phyloP scores from a whole-genome alignment of 768 basidiomycete species.

The Lactarius indigo region DNA sequence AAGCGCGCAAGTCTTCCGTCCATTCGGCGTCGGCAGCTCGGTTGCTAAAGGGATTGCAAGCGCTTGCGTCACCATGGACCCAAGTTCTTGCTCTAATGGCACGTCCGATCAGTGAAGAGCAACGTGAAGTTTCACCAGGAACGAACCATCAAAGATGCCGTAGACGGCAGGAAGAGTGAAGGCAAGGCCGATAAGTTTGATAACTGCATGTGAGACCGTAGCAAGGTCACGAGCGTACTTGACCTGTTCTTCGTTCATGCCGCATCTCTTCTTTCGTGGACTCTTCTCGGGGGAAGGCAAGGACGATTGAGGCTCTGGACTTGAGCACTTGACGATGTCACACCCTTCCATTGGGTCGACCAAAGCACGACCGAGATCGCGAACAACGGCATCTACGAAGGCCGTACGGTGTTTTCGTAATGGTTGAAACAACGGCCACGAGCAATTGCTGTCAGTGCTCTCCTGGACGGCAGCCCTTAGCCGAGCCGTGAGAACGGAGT shows the following conservation, averaged over 20 bases:
- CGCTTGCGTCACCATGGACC: slow-evolving; percentile 55
- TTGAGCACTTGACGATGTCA: slow-evolving; percentile 6
- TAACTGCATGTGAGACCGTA: slow-evolving; percentile 65
- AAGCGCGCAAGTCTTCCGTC: slow-evolving; percentile 81
- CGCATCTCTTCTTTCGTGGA: slow-evolving; percentile 58
- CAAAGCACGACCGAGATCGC: slow-evolving; percentile 65
- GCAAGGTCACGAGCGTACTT: slow-evolving; percentile 79
- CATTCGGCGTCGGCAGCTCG: slow-evolving; percentile 73
- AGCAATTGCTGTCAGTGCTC: slow-evolving; percentile 52
- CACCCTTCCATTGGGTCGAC: slow-evolving; percentile 46
- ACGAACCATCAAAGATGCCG: slow-evolving; percentile 58
- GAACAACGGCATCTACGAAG: slow-evolving; percentile 57
- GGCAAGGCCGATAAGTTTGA: slow-evolving; percentile 59
- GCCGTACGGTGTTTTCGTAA: slow-evolving; percentile 49
- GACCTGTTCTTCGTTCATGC: slow-evolving; percentile 73
- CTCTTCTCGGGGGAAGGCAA: slow-evolving; percentile 71
- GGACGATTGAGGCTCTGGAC: slow-evolving; percentile 14
- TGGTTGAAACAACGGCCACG: slow-evolving; percentile 72
- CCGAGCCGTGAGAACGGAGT: slow-evolving; percentile 65
- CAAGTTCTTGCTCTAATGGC: slow-evolving; percentile 52
- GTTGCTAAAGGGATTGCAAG: slow-evolving; percentile 70
- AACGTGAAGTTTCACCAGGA: slow-evolving; percentile 12
- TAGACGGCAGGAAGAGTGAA: slow-evolving; percentile 59
- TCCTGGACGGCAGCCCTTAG: slow-evolving; percentile 45
- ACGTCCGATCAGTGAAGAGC: slow-evolving; percentile 18